Conservation (phyloP, 2,329 filamentous ascomycete genomes). For the Dactylonectria macrodidyma region DNA sequence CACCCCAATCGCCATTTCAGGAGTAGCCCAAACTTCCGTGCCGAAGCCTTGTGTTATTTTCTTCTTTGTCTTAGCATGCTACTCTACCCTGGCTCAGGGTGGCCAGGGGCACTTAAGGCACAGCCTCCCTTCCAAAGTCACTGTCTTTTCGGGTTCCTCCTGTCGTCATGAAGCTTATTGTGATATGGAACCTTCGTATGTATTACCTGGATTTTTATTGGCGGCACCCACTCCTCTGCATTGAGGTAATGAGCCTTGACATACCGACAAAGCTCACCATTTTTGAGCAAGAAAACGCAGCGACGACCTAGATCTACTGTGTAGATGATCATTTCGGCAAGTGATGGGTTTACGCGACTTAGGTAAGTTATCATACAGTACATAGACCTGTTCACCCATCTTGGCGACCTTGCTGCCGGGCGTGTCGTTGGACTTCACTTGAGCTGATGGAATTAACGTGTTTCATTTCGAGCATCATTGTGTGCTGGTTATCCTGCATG, state of each 20-base stretch:
- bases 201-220: slow-evolving; percentile 51
- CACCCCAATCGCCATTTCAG: neutral
- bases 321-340: slow-evolving; percentile 58
- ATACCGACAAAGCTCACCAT: neutral
- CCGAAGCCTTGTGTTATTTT: neutral
- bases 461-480: slow-evolving; percentile 60
- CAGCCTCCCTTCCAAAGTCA: slow-evolving; percentile 54
- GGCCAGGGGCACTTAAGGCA: slow-evolving; percentile 54
- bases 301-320: slow-evolving; percentile 48
- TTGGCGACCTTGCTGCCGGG: slow-evolving; percentile 22
- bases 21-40: neutral
- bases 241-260: neutral
- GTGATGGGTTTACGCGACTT: slow-evolving; percentile 51
- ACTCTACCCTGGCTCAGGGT: slow-evolving; percentile 31
- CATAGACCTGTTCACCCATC: slow-evolving; percentile 15
- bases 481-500: slow-evolving; percentile 58
- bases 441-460: slow-evolving; percentile 58
- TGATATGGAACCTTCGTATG: slow-evolving; percentile 56
- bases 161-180: slow-evolving; percentile 61
- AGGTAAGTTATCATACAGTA: slow-evolving; percentile 53
- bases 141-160: slow-evolving; percentile 56
- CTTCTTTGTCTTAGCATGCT: neutral
- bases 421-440: slow-evolving; percentile 45
- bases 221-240: neutral
- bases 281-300: neutral